A percentile compares a stretch with the other conserved stretches of the same genome.
These are phyloP conservation scores for Agrocybe praecox DNA, from an alignment of 768 basidiomycete genomes.

Conservation along the genomic window DNA sequence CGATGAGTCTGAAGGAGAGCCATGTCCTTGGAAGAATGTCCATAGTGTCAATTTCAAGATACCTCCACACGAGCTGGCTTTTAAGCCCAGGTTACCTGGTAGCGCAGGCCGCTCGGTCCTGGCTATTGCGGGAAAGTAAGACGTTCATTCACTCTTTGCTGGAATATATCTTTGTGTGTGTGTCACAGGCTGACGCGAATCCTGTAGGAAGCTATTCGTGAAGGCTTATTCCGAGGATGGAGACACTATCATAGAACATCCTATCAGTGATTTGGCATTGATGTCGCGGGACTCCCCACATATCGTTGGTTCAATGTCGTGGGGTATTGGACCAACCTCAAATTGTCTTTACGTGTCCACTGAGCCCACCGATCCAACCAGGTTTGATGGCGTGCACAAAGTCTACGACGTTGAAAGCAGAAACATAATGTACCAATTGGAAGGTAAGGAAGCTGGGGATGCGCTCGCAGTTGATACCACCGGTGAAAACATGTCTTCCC, in stretches of 20 bases:
- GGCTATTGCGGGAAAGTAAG: slow-evolving; percentile 45
- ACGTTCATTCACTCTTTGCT: background rate
- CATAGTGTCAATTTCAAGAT: slow-evolving; percentile 22
- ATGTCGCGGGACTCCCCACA: slow-evolving; percentile 18
- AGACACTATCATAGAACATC: slow-evolving; percentile 3
- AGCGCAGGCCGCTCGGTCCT: slow-evolving; percentile 27
- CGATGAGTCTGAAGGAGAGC: background rate
- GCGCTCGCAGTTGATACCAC: slow-evolving; percentile 44
- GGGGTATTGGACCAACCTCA: slow-evolving; percentile 48
- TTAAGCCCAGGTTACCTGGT: slow-evolving; percentile 35
- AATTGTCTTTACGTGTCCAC: slow-evolving; percentile 57
- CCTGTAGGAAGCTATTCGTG: slow-evolving; percentile 24
- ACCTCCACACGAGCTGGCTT: slow-evolving; percentile 46
- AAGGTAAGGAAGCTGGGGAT: slow-evolving; percentile 56
- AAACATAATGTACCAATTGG: slow-evolving; percentile 33
- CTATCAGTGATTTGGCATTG: slow-evolving; percentile 5
- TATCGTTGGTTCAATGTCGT: slow-evolving; percentile 47
- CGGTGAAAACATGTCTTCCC: slow-evolving; percentile 33
- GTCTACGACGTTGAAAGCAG: slow-evolving; percentile 44
- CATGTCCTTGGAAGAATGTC: slow-evolving; percentile 10
- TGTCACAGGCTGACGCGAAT: background rate
- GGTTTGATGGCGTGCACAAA: slow-evolving; percentile 46
- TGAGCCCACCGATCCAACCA: slow-evolving; percentile 38
- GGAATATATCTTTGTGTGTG: background rate
- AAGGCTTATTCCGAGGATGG: slow-evolving; percentile 10